Conservation (phyloP, 2,329 filamentous ascomycete species). For the Pseudogymnoascus pannorum region DNA sequence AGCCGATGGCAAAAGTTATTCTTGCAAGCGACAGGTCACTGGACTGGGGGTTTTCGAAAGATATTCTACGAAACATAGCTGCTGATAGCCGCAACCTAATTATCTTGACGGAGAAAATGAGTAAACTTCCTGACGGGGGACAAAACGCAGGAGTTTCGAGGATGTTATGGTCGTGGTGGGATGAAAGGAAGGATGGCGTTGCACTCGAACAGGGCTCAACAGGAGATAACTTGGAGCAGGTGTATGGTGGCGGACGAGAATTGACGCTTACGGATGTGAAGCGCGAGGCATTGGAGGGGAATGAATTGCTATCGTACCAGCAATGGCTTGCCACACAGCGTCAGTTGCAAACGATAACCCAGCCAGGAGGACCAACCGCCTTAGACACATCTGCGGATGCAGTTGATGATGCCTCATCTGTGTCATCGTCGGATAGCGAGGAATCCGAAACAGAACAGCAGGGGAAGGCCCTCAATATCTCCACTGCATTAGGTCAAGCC, state of each 20-base stretch:
- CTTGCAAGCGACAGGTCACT: slow-evolving; percentile 83
- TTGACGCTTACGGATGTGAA: slow-evolving; percentile 54
- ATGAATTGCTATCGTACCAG: slow-evolving; percentile 76
- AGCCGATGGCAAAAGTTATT: slow-evolving; percentile 60
- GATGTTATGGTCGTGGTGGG: slow-evolving; percentile 75
- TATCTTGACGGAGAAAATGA: slow-evolving; percentile 72
- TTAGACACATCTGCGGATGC: slow-evolving; percentile 65
- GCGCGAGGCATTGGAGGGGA: slow-evolving; percentile 60
- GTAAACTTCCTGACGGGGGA: slow-evolving; percentile 30
- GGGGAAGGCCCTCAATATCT: slow-evolving; percentile 83
- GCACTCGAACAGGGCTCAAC: slow-evolving; percentile 46
- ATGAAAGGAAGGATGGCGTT: slow-evolving; percentile 57
- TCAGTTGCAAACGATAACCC: slow-evolving; percentile 75
- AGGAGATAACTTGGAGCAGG: slow-evolving; percentile 56
- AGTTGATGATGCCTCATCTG: slow-evolving; percentile 77
- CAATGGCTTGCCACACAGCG: slow-evolving; percentile 86
- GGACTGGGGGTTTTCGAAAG: slow-evolving; percentile 91
- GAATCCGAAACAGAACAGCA: slow-evolving; percentile 87
- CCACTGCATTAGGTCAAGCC: slow-evolving; percentile 74
- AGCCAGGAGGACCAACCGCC: slow-evolving; percentile 58
- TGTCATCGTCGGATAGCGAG: slow-evolving; percentile 78
- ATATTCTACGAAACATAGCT: slow-evolving; percentile 67
- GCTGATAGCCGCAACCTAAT: slow-evolving; percentile 74
- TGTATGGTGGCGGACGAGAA: slow-evolving; percentile 56
- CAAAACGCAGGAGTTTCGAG: slow-evolving; percentile 46